Conservation (phyloP, 495 filamentous ascomycete genomes). For the Aspergillus ostianus region DNA sequence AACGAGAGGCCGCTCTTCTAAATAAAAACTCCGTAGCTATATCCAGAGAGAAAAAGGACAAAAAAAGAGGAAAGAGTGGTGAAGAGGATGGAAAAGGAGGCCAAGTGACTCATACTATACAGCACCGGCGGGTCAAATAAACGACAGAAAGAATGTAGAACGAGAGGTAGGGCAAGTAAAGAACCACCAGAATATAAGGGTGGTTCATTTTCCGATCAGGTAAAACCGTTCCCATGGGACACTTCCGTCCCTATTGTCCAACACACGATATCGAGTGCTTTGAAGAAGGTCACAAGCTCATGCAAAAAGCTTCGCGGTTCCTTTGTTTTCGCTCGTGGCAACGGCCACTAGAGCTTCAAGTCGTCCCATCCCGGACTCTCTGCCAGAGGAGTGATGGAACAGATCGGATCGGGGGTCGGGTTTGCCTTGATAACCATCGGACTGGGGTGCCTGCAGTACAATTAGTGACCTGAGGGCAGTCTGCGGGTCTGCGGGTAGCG, state of each 20-base stretch:
- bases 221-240: not conserved
- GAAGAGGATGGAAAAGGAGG: conserved; percentile 9
- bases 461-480: conserved; percentile 37
- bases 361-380: conserved; percentile 59
- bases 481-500: conserved; percentile 29
- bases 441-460: conserved; percentile 39
- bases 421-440: conserved; percentile 36
- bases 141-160: conserved; percentile 13
- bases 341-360: conserved; percentile 87
- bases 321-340: conserved; percentile 77
- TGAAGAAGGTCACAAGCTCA: conserved; percentile 12
- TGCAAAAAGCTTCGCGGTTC: conserved; percentile 45
- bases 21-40: conserved; percentile 18
- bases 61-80: not conserved
- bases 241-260: not conserved
- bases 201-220: not conserved
- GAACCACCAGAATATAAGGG: no score
- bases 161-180: not conserved
- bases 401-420: conserved; percentile 33
- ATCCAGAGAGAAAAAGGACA: conserved; percentile 10
- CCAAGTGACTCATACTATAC: conserved; percentile 14
- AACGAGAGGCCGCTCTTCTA: conserved; percentile 21
- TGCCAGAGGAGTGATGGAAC: conserved; percentile 28
- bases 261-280: not conserved
- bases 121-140: conserved; percentile 14